Evolutionary conservation across 2,329 filamentous ascomycete genomes (phyloP), one percentile per base, ranked within the genome.

Genomic region (Verticillium isaacii): DNA sequence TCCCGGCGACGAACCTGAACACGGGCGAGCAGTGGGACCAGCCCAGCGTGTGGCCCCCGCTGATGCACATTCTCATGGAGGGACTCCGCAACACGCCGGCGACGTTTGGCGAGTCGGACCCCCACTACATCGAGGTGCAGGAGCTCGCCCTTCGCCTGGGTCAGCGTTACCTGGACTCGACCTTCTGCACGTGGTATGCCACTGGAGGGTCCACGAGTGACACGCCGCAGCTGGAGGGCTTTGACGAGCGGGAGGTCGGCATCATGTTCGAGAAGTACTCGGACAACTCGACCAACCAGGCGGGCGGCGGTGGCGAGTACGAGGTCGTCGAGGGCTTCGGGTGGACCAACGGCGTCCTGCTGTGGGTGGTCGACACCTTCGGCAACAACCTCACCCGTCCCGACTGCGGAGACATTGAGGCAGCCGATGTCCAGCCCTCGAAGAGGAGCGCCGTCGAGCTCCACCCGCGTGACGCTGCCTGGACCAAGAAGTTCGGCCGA

Each of bases 231-330:
- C 76, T 87, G 60, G 70, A 72, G 17, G 82, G 82, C 1, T 70
- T 83, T 1, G 68, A 73, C 0, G 68, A 76, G 1, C 67, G 75
- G 7, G 74, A 78, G 23, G 73, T 73, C 8, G 88, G 88, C 25
- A 85, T 84, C 70, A 89, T 90, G 78, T 90, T 90, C 70, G 88
- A 90, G 72, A 90, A 90, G 78, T 90, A 90, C 69, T 78, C 77
- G 14, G 85, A 88, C 66, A 83, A 82, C 61, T 74, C 82, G 8
- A 85, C 81, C 56, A 87, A 88, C 64, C 82, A 80, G 0, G 85
- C 84, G 1, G 88, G 88, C 32, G 77, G 85, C 7, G 88, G 88
- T 6, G 88, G 88, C 65, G 88, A 90, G 76, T 90, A 90, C 70
- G 81, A 84, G 60, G 87, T 90, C 6, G 87, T 89, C 2, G 85